These are phyloP conservation scores for Candida ponderosae DNA, from an alignment of 805 yeast genomes.

Conservation along the genomic window DNA sequence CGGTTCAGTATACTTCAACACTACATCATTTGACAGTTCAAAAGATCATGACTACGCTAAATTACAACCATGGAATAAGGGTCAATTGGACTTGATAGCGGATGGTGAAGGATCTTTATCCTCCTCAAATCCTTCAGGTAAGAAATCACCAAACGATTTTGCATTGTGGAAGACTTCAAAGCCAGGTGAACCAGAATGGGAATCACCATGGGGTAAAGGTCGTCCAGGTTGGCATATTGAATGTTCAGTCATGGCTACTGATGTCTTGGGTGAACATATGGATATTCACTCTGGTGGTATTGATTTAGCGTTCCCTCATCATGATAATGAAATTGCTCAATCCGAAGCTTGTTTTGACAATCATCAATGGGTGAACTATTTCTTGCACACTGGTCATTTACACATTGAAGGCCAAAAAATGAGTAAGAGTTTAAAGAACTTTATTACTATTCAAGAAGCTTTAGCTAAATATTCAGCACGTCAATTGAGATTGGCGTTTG, in stretches of 20 bases:
- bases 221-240: slow-evolving; percentile 99
- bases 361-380: slow-evolving; percentile 94
- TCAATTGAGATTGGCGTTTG: slow-evolving; percentile 87
- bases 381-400: slow-evolving; percentile 93
- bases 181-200: slow-evolving; percentile 97
- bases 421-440: slow-evolving; percentile 93
- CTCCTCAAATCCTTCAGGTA: slow-evolving; percentile 41
- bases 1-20: slow-evolving; percentile 96
- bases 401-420: slow-evolving; percentile 98
- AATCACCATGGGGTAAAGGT: slow-evolving; percentile 93
- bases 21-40: slow-evolving; percentile 65
- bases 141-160: slow-evolving; percentile 75
- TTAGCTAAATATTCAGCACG: slow-evolving; percentile 61
- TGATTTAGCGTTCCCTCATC: slow-evolving; percentile 97
- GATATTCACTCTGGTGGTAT: slow-evolving; percentile 97
- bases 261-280: slow-evolving; percentile 71
- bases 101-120: slow-evolving; percentile 93
- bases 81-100: slow-evolving; percentile 72
- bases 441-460: slow-evolving; percentile 91
- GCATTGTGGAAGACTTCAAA: slow-evolving; percentile 96
- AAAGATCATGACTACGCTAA: slow-evolving; percentile 84
- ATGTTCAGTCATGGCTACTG: slow-evolving; percentile 97
- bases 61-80: slow-evolving; percentile 97
- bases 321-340: slow-evolving; percentile 97
- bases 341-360: slow-evolving; percentile 87